Evolutionary conservation across 1,284 basidiomycete species (phyloP), one percentile per base, ranked within the genome.

Genomic region (Ganoderma leucocontextum): DNA sequence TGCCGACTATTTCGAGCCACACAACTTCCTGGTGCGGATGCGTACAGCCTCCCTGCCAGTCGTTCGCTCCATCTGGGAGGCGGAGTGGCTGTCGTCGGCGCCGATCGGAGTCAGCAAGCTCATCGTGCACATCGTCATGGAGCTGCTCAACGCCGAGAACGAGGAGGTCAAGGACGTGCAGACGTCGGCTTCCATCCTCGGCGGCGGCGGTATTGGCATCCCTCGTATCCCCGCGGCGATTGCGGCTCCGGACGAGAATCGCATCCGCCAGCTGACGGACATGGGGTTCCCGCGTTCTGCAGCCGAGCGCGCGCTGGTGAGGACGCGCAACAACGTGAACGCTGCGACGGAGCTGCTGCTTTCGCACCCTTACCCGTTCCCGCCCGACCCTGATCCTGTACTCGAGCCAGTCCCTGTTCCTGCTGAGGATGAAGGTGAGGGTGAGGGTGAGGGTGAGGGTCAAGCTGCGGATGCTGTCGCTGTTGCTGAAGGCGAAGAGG

Each of bases 271-370:
- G 75, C 84, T 99, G 61, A 91, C 91, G 19, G 97, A 99, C 74
- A 99, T 99, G 98, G 98, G 98, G 62, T 99, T 99, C 82, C 90
- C 94, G 35, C 89, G 95, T 10, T 87, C 88, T 52, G 94, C 95
- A 4, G 94, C 94, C 1, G 92, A 95, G 76, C 88, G 90, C 65
- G 97, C 97, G 4, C 83, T 99, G 25, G 80, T 87, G 25, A 92
- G 96, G 29, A 91, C 92, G 17, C 89, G 93, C 70, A 99, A 99
- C 81, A 98, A 98, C 75, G 85, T 98, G 73, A 91, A 86, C 47
- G 90, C 93, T 7, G 98, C 98, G 2, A 93, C 97, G 0, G 97
- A 99, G 75, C 85, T 95, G 22, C 85, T 99, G 1, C 84, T 99
- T 29, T 87, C 88, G 1, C 91, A 95, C 75, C 96, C 95, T 0